These are phyloP conservation scores for Chaetomium tenue DNA, from an alignment of 495 filamentous ascomycete genomes.

Conservation along the genomic window DNA sequence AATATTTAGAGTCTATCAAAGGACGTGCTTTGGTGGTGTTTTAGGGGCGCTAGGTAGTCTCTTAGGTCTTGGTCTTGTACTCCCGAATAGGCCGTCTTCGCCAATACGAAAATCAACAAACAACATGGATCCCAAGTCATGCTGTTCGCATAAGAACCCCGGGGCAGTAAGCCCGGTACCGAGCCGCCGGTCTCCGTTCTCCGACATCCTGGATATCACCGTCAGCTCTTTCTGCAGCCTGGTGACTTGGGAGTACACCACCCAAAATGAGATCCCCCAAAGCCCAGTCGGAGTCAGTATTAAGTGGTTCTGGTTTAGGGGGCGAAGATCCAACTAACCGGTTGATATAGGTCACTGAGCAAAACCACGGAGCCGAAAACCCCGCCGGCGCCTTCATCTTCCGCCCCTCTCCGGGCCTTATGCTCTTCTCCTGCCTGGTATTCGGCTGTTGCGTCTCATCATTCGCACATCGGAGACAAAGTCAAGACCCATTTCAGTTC, in stretches of 20 bases:
- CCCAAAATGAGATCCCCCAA: slow-evolving; percentile 20
- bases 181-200: slow-evolving; percentile 7
- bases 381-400: slow-evolving; percentile 25
- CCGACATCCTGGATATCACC: slow-evolving; percentile 28
- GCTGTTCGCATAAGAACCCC: slow-evolving; percentile 14
- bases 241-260: slow-evolving; percentile 31
- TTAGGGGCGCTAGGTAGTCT: too few species aligned
- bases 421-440: slow-evolving; percentile 46
- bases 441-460: slow-evolving; percentile 50
- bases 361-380: slow-evolving; percentile 4
- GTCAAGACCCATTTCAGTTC: slow-evolving; percentile 42
- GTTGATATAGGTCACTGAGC: slow-evolving; percentile 8
- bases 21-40: too few species aligned
- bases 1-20: too few species aligned
- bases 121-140: slow-evolving; percentile 25
- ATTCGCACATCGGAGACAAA: slow-evolving; percentile 43
- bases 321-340: slow-evolving; percentile 12
- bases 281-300: slow-evolving; percentile 21
- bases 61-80: too few species aligned
- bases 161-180: not conserved
- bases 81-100: not conserved
- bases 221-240: slow-evolving; percentile 27
- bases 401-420: slow-evolving; percentile 38
- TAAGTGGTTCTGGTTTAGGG: not conserved
- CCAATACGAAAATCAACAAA: not conserved